These are phyloP conservation scores for Saitozyma podzolica DNA, from an alignment of 768 basidiomycete species.

Conservation along the genomic window DNA sequence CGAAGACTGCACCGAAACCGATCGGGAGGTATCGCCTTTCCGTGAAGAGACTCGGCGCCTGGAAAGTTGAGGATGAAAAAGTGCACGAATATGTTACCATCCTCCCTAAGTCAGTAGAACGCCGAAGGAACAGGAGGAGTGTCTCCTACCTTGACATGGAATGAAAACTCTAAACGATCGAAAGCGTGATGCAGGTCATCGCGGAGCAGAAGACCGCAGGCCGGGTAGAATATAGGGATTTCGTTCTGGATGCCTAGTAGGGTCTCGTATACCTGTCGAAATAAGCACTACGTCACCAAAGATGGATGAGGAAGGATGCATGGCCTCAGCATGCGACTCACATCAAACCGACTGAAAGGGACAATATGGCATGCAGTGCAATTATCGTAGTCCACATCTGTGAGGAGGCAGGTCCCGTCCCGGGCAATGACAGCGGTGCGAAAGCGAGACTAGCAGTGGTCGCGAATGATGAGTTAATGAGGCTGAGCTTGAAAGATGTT, in stretches of 20 bases:
- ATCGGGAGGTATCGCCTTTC: slow-evolving; percentile 1
- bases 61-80: slow-evolving; percentile 10
- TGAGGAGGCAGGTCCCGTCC: background rate
- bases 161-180: slow-evolving; percentile 7
- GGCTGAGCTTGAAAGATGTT: background rate
- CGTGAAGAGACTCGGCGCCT: background rate
- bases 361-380: slow-evolving; percentile 8
- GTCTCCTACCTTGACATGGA: slow-evolving; percentile 6
- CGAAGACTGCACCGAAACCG: background rate
- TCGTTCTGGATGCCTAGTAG: background rate
- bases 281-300: background rate
- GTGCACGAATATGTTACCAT: slow-evolving; percentile 8
- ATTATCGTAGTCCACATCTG: background rate
- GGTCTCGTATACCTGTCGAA: slow-evolving; percentile 5
- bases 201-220: slow-evolving; percentile 6
- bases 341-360: background rate
- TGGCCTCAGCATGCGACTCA: background rate
- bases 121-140: background rate
- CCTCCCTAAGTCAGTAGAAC: background rate
- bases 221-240: background rate
- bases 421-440: background rate
- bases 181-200: slow-evolving; percentile 18
- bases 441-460: background rate
- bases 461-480: background rate
- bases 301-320: background rate